Conservation (phyloP, 352 stramenopile genomes). For the Phytopythium litorale region DNA sequence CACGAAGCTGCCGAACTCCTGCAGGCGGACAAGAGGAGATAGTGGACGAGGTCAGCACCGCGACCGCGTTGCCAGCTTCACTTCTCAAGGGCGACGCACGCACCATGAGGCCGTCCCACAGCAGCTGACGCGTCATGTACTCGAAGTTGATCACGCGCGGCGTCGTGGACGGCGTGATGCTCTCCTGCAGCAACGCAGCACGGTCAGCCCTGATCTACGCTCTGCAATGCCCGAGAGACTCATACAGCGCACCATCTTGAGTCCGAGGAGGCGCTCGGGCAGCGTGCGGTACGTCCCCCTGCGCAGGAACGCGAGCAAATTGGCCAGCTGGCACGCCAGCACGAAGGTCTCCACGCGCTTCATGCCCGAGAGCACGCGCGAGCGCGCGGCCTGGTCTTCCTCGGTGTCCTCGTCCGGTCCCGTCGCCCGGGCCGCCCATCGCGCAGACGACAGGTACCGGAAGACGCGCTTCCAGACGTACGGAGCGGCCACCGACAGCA, state of each 20-base stretch:
- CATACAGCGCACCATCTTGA: constrained; percentile 51
- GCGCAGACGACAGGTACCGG: constrained; percentile 51
- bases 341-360: constrained; percentile 74
- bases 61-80: neutral
- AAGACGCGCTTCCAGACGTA: constrained; percentile 78
- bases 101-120: constrained; percentile 85
- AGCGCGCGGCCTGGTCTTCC: constrained; percentile 10
- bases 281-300: constrained; percentile 73
- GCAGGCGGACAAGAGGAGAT: neutral
- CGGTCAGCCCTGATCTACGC: neutral
- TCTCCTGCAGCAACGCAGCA: constrained; percentile 31
- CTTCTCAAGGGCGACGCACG: constrained; percentile 1
- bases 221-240: neutral
- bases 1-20: constrained; percentile 82
- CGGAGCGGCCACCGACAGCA: constrained; percentile 65
- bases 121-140: constrained; percentile 82
- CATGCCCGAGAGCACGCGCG: constrained; percentile 42
- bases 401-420: neutral
- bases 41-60: neutral
- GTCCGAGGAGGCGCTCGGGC: constrained; percentile 56
- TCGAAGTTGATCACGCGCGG: constrained; percentile 81
- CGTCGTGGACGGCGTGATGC: constrained; percentile 40
- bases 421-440: constrained; percentile 27
- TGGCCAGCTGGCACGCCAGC: constrained; percentile 61
- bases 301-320: constrained; percentile 69